These are phyloP conservation scores for cucumber (Cucumis sativus) DNA, from an alignment of 306 rosid genomes.

Conservation along the genomic window Cucumber_9930_V3 NC_026657.2:4876501-4877000, in stretches of 20 bases:
- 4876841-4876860: neutral
- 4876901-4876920: constrained; percentile 95
- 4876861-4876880: neutral
- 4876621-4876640: neutral
- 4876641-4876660: constrained; percentile 46
- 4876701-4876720: constrained; percentile 66
- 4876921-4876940: constrained; percentile 86
- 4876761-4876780: constrained; percentile 72
- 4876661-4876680: constrained; percentile 79
- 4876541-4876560: constrained; percentile 9
- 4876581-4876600: neutral
- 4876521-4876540: neutral
- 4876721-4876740: constrained; percentile 66
- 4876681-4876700: constrained; percentile 77
- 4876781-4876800: constrained; percentile 43
- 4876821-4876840: neutral
- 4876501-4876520: constrained; percentile 83
- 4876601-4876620: neutral
- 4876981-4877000: constrained; percentile 94
- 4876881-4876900: constrained; percentile 82
- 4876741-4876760: constrained; percentile 87
- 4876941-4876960: constrained; percentile 94
- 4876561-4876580: neutral
- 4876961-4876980: constrained; percentile 97
- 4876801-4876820: constrained; percentile 1